Conservation (phyloP, 2,329 filamentous ascomycete species). For the Scorias spongiosa region DNA sequence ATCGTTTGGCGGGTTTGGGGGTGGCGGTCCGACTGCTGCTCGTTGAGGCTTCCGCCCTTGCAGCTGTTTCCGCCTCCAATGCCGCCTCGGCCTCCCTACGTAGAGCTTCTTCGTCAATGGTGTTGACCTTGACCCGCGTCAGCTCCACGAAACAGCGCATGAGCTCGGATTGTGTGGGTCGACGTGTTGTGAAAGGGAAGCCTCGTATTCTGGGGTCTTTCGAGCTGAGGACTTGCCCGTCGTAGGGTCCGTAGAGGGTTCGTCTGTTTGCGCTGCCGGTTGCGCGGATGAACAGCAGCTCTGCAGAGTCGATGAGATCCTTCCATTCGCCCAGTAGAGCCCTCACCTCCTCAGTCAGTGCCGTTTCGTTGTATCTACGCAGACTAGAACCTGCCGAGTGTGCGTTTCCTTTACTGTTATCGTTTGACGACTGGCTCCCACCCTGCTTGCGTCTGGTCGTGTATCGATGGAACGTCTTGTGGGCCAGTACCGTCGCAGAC, state of each 20-base stretch:
- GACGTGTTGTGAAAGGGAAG: conserved; percentile 83
- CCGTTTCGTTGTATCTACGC: conserved; percentile 86
- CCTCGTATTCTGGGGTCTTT: conserved; percentile 70
- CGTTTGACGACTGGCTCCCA: conserved; percentile 85
- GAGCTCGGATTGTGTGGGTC: conserved; percentile 85
- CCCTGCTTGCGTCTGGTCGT: conserved; percentile 93
- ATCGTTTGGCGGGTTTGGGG: conserved; percentile 46
- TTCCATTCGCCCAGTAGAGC: conserved; percentile 74
- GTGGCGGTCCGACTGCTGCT: conserved; percentile 31
- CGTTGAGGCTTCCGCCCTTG: conserved; percentile 19
- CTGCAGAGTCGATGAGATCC: conserved; percentile 63
- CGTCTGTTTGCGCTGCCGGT: conserved; percentile 74
- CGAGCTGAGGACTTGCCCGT: conserved; percentile 64
- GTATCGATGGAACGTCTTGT: conserved; percentile 97
- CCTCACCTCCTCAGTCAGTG: conserved; percentile 76
- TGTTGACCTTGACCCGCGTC: conserved; percentile 72
- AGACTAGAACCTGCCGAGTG: conserved; percentile 86
- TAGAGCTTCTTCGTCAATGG: conserved; percentile 53
- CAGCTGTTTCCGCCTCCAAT: conserved; percentile 27
- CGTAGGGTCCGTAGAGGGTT: conserved; percentile 82
- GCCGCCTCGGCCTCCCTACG: conserved; percentile 30
- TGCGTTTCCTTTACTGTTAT: conserved; percentile 82
- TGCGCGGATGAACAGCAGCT: conserved; percentile 77
- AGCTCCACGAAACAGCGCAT: conserved; percentile 92
- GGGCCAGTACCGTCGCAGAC: conserved; percentile 75